These are phyloP conservation scores for Saprolegnia diclina DNA, from an alignment of 352 stramenopile genomes.

Conservation along the genomic window DNA sequence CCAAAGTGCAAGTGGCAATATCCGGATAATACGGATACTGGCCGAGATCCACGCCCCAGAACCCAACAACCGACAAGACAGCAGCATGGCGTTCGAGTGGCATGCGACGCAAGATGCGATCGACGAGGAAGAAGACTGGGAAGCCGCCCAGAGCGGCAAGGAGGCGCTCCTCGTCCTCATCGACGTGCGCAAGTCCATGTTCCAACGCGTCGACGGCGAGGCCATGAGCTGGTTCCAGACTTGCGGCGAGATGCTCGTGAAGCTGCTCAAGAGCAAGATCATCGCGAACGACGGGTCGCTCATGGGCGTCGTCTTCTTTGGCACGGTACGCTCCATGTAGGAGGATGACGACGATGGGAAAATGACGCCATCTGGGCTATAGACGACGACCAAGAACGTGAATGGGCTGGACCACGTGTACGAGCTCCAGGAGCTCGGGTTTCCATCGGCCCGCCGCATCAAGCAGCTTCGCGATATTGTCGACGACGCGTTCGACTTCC, in stretches of 20 bases:
- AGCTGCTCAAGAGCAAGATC: constrained; percentile 71
- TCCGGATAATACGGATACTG: too few species aligned
- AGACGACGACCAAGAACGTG: constrained; percentile 51
- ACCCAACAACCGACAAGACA: too few species aligned
- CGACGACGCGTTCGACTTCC: constrained; percentile 37
- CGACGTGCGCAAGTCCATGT: constrained; percentile 65
- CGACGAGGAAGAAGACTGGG: constrained; percentile 57
- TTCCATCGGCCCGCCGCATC: constrained; percentile 61
- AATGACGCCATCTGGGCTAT: constrained; percentile 28
- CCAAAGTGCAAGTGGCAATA: too few species aligned
- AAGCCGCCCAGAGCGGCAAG: constrained; percentile 51
- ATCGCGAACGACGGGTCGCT: constrained; percentile 74
- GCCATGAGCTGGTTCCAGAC: constrained; percentile 64
- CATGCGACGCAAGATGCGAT: constrained; percentile 7
- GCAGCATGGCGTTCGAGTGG: constrained; percentile 26
- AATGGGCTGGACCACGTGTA: constrained; percentile 58
- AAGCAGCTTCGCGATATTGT: constrained; percentile 64
- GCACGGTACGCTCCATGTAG: constrained; percentile 39
- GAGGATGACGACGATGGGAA: not conserved
- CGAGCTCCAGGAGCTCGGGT: constrained; percentile 71
- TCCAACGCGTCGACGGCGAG: constrained; percentile 34
- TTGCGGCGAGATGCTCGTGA: constrained; percentile 56
- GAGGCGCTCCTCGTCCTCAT: constrained; percentile 74
- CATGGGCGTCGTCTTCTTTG: constrained; percentile 71
- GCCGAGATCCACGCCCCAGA: too few species aligned